A percentile compares a stretch with the other conserved stretches of the same genome.
These are phyloP conservation scores for Rubroshorea leprosula DNA, from an alignment of 345 rosid species.

Conservation along the genomic window DNA sequence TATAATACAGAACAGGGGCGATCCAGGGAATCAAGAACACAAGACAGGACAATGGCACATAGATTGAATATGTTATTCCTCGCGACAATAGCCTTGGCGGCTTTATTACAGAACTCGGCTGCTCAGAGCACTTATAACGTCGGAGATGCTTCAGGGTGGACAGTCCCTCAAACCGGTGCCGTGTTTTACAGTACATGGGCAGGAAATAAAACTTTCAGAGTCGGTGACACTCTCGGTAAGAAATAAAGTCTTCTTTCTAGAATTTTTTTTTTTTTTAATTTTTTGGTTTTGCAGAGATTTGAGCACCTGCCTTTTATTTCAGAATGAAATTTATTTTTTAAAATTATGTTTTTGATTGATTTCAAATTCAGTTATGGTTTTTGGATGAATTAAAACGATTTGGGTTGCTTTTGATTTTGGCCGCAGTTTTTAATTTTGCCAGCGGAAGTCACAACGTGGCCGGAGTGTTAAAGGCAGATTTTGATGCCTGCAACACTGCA, in stretches of 20 bases:
- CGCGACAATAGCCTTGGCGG: conserved; percentile 16
- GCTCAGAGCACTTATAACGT: conserved; percentile 34
- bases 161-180: conserved; percentile 20
- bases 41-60: conserved; percentile 17
- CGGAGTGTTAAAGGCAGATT: conserved; percentile 31
- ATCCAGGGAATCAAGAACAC: conserved; percentile 28
- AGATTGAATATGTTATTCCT: conserved; percentile 15
- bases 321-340: too few relatives aligned
- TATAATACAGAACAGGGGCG: conserved; percentile 32
- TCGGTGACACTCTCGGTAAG: conserved; percentile 47
- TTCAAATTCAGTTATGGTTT: neutral
- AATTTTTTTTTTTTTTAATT: too few relatives aligned
- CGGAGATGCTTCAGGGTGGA: conserved; percentile 38
- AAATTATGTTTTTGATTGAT: neutral
- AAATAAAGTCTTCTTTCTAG: neutral
- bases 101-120: conserved; percentile 19
- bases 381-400: neutral
- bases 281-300: too few relatives aligned
- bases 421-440: conserved; percentile 39
- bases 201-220: conserved; percentile 30
- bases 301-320: too few relatives aligned
- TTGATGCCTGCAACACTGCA: conserved; percentile 27
- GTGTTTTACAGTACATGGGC: conserved; percentile 42
- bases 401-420: neutral
- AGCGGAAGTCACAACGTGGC: conserved; percentile 36